These are phyloP conservation scores for Penicillium salamii DNA, from an alignment of 495 filamentous ascomycete species.

Conservation along the genomic window DNA sequence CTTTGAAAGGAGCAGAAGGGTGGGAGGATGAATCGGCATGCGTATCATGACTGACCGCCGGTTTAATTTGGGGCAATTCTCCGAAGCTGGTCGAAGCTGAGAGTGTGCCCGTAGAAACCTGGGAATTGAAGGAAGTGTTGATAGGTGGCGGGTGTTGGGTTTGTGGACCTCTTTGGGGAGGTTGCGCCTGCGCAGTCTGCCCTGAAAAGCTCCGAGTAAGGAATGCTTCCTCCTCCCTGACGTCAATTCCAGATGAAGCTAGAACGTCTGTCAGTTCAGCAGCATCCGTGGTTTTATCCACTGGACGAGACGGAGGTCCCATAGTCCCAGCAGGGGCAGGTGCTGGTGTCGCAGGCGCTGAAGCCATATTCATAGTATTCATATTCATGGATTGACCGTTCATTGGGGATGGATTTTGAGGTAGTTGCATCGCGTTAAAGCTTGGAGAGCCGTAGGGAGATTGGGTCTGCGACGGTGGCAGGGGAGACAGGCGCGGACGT, in stretches of 20 bases:
- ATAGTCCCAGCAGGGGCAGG: slow-evolving; percentile 56
- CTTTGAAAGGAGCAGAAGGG: slow-evolving; percentile 32
- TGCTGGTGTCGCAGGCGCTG: slow-evolving; percentile 30
- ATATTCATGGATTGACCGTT: slow-evolving; percentile 37
- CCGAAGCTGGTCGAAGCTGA: slow-evolving; percentile 39
- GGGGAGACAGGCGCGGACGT: slow-evolving; percentile 66
- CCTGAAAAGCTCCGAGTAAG: slow-evolving; percentile 60
- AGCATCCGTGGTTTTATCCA: slow-evolving; percentile 65
- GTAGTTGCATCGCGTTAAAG: slow-evolving; percentile 44
- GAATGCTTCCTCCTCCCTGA: slow-evolving; percentile 76
- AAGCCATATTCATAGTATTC: slow-evolving; percentile 25
- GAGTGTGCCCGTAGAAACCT: slow-evolving; percentile 39
- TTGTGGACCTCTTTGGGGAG: slow-evolving; percentile 43
- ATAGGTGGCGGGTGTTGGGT: slow-evolving; percentile 34
- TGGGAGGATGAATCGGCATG: slow-evolving; percentile 33
- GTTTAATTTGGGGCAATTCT: slow-evolving; percentile 34
- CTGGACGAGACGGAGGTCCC: slow-evolving; percentile 77
- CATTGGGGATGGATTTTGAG: slow-evolving; percentile 30
- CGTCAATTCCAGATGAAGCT: slow-evolving; percentile 74
- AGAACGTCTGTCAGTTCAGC: slow-evolving; percentile 75
- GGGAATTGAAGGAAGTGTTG: slow-evolving; percentile 40
- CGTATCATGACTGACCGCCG: slow-evolving; percentile 31
- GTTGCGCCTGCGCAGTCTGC: slow-evolving; percentile 41
- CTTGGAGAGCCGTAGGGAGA: slow-evolving; percentile 37
- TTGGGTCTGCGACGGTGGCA: slow-evolving; percentile 48